phyloP scores from a whole-genome alignment of 2,329 filamentous ascomycete genomes.

The Blastomyces percursus region DNA sequence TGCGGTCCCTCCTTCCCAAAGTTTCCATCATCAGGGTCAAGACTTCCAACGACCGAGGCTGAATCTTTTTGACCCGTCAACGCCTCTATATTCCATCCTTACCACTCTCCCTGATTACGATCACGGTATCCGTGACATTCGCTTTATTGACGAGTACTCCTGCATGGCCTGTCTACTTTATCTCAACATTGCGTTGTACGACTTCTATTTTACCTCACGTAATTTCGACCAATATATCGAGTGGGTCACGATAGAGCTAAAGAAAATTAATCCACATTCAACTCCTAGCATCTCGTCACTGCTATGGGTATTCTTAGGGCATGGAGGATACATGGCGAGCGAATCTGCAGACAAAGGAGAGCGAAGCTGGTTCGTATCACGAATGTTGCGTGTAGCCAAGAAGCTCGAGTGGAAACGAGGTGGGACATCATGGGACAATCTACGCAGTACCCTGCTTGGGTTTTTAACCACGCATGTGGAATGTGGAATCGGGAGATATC shows the following conservation, averaged over 20 bases:
- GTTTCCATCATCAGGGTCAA: neutral
- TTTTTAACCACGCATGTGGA: constrained; percentile 22
- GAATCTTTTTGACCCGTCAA: constrained; percentile 16
- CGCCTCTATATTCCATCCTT: constrained; percentile 20
- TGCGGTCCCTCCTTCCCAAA: constrained; percentile 8
- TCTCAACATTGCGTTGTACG: constrained; percentile 21
- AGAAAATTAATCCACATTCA: constrained; percentile 16
- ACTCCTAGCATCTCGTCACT: constrained; percentile 23
- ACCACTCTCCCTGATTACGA: constrained; percentile 24
- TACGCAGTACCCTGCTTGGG: constrained; percentile 19
- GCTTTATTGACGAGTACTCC: constrained; percentile 26
- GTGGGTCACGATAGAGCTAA: constrained; percentile 21
- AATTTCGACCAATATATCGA: constrained; percentile 21
- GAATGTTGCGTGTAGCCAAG: constrained; percentile 24
- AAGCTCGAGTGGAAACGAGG: constrained; percentile 23
- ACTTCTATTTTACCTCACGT: constrained; percentile 19
- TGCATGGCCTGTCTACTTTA: constrained; percentile 25
- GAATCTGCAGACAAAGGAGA: constrained; percentile 19
- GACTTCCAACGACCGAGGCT: neutral
- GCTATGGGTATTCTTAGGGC: constrained; percentile 23
- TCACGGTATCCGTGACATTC: constrained; percentile 24
- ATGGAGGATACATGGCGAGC: constrained; percentile 19
- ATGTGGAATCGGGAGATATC: constrained; percentile 20
- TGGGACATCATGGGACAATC: constrained; percentile 21
- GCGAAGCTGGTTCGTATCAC: constrained; percentile 24